Base-by-base conservation (phyloP, 805 yeast genomes). In the Pichia nanzhaoensis region DNA sequence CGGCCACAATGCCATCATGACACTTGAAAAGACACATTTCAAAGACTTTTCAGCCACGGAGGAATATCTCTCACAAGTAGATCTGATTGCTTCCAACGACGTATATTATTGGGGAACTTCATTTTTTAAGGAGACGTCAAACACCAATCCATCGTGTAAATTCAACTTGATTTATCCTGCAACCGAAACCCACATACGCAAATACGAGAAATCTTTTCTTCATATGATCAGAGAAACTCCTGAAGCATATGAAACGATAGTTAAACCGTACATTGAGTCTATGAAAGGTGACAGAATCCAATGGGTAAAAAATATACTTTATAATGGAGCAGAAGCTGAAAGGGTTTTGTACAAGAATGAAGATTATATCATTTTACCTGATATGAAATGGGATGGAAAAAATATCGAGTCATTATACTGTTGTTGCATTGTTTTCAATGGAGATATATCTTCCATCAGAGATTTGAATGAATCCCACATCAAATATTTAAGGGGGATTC, bases 381-480 rank as follows among this genome's bases (percentile, higher is more conserved):
- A 91, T 63, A 86, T 91, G 95, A 90, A 90, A 60, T 93, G 99
- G 99, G 96, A 91, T 60, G 80, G 84, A 3, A 66, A 71, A 41
- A 78, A 78, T 24, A 53, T 82, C 58, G 86, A 79, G 21, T 64
- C 91, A 3, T 65, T 93, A 45, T 89, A 93, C 59, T 65, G 91
- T 53, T 81, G 86, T 42, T 84, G 85, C 8, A 81, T 91, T 48
- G 90, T 83, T 3, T 75, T 75, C 50, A 69, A 91, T 44, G 69
- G 66, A 1, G 89, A 84, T 52, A 74, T 91, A 13, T 67, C 82
- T 1, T 78, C 91, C 1, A 57, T 93, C 2, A 74, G 98, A 55
- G 97, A 90, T 56, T 67, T 93, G 51, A 78, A 71, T 44, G 64
- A 58, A 2, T 44, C 57, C 0, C 93, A 91, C 55, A 58, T 80